A percentile compares a stretch with the other conserved stretches of the same genome.
These are phyloP conservation scores for Salvia hispanica DNA, from an alignment of 257 asterid species.

Conservation along the genomic window DNA sequence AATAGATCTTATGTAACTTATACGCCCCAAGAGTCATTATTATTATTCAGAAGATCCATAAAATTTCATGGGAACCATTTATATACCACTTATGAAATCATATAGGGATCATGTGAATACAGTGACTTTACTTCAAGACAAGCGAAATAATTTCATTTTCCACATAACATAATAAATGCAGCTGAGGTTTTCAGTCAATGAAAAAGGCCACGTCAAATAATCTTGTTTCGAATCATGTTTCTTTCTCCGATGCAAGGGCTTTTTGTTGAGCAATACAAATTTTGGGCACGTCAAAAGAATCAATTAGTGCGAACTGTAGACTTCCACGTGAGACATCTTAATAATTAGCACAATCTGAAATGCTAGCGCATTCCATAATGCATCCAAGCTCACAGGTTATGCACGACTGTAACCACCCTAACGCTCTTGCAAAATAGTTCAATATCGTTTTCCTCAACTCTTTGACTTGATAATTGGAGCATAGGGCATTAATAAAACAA, in stretches of 20 bases:
- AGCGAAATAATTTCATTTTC: slow-evolving; percentile 8
- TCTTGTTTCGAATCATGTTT: neutral
- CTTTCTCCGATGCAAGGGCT: neutral
- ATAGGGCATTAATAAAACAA: neutral
- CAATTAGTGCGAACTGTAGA: neutral
- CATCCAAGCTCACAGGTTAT: neutral
- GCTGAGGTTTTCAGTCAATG: slow-evolving; percentile 10
- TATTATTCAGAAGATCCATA: neutral
- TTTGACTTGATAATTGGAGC: neutral
- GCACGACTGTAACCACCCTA: neutral
- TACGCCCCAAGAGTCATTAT: slow-evolving; percentile 1
- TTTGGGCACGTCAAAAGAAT: neutral
- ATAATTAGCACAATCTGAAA: neutral
- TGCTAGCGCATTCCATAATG: neutral
- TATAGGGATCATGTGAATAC: neutral
- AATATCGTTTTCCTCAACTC: neutral
- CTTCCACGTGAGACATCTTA: slow-evolving; percentile 8
- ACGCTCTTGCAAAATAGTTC: slow-evolving; percentile 2
- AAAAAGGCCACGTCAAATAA: neutral
- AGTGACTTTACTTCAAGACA: slow-evolving; percentile 11
- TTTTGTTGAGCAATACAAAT: slow-evolving; percentile 16
- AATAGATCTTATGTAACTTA: neutral
- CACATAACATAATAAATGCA: slow-evolving; percentile 1
- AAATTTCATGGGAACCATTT: neutral
- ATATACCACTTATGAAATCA: neutral